A percentile compares a stretch with the other conserved stretches of the same genome.
Evolutionary conservation across 352 stramenopile species (phyloP).

Genomic region (Phytophthora melonis): DNA sequence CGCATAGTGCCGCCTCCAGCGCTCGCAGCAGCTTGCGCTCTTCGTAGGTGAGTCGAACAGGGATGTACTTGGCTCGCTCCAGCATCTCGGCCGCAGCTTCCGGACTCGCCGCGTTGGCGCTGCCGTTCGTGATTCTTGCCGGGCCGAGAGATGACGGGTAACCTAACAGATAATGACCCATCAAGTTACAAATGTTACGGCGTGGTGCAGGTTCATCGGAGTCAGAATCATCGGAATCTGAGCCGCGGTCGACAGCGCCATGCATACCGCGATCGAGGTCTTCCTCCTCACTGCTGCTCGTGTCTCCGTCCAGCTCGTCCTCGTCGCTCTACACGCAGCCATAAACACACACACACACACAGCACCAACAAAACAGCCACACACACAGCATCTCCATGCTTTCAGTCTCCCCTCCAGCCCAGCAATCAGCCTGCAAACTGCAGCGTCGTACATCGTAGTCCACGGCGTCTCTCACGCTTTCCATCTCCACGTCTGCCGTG

Average conservation of each 20-base stretch:
- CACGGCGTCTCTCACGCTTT: slow-evolving; percentile 38
- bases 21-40: slow-evolving; percentile 95
- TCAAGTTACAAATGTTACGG: slow-evolving; percentile 91
- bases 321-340: slow-evolving; percentile 48
- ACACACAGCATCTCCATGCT: not conserved
- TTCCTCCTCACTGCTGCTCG: slow-evolving; percentile 56
- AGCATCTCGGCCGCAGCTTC: slow-evolving; percentile 60
- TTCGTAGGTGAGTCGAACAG: slow-evolving; percentile 95
- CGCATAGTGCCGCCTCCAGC: slow-evolving; percentile 93
- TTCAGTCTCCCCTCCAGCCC: slow-evolving; percentile 20
- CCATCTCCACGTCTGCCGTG: slow-evolving; percentile 27
- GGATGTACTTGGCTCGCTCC: slow-evolving; percentile 96
- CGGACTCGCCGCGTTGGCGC: slow-evolving; percentile 16
- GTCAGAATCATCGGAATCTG: slow-evolving; percentile 46
- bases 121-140: slow-evolving; percentile 30
- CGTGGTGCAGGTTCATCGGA: slow-evolving; percentile 47
- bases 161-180: slow-evolving; percentile 89
- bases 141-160: slow-evolving; percentile 47
- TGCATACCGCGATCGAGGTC: slow-evolving; percentile 43
- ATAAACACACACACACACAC: not conserved
- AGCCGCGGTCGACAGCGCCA: slow-evolving; percentile 28
- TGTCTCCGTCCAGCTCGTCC: slow-evolving; percentile 53
- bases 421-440: not conserved
- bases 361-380: no score
- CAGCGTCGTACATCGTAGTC: slow-evolving; percentile 43